These are phyloP conservation scores for Laetiporus sulphureus DNA, from an alignment of 1,284 basidiomycete genomes.

Conservation along the genomic window DNA sequence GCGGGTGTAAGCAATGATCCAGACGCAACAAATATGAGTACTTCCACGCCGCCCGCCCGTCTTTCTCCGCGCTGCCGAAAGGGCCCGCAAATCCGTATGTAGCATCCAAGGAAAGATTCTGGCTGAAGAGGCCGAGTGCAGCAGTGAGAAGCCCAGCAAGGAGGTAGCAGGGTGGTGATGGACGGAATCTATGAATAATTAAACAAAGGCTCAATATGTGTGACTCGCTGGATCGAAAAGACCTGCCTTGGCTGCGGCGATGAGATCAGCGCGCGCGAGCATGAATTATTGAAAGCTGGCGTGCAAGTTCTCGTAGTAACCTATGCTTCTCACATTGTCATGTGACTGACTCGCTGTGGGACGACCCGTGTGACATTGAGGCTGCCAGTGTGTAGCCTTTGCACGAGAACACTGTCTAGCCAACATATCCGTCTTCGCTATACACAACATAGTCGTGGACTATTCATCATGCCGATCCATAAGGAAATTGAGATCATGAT, in stretches of 20 bases:
- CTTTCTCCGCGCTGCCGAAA: conserved; percentile 8
- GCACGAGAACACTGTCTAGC: too few relatives aligned
- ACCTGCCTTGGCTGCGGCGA: conserved; percentile 5
- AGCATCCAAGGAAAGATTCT: neutral
- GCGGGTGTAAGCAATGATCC: conserved; percentile 24
- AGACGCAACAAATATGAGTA: conserved; percentile 31
- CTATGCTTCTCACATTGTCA: too few relatives aligned
- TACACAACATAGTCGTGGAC: too few relatives aligned
- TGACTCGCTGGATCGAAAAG: too few relatives aligned
- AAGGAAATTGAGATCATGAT: too few relatives aligned
- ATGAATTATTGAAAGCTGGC: conserved; percentile 47
- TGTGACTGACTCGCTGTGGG: too few relatives aligned
- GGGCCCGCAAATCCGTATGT: neutral
- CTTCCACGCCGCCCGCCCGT: conserved; percentile 18
- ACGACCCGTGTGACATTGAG: too few relatives aligned
- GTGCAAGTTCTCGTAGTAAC: conserved; percentile 28
- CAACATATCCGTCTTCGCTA: too few relatives aligned
- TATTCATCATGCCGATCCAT: too few relatives aligned
- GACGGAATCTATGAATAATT: conserved; percentile 3
- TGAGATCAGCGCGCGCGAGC: conserved; percentile 32
- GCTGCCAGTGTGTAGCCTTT: too few relatives aligned
- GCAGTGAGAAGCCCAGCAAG: conserved; percentile 8
- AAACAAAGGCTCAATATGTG: neutral
- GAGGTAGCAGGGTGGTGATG: conserved; percentile 5
- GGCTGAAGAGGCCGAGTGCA: conserved; percentile 4